Evolutionary conservation across 2,329 filamentous ascomycete genomes (phyloP).

Genomic region (Chalaropsis ovoidea): DNA sequence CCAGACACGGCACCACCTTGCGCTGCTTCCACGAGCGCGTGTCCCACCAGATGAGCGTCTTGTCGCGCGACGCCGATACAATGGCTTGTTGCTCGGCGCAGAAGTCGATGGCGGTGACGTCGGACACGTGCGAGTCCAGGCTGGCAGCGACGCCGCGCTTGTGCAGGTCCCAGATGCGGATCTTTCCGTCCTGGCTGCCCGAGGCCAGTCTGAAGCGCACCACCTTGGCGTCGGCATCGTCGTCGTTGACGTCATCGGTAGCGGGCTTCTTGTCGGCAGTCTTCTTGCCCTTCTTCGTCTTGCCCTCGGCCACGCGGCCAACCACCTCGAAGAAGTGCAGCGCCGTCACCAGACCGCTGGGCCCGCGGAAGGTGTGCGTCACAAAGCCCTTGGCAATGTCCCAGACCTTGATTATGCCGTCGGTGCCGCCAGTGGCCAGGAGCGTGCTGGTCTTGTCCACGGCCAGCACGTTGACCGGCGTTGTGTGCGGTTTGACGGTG

Average conservation of each 20-base stretch:
- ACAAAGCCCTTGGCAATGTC: constrained; percentile 82
- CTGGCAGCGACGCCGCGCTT: constrained; percentile 67
- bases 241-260: constrained; percentile 32
- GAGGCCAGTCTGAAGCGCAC: constrained; percentile 70
- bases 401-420: constrained; percentile 93
- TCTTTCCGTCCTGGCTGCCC: constrained; percentile 86
- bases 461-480: constrained; percentile 72
- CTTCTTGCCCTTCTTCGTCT: constrained; percentile 34
- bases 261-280: constrained; percentile 23
- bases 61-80: constrained; percentile 80
- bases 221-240: constrained; percentile 33
- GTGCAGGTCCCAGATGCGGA: constrained; percentile 83
- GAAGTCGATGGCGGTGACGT: constrained; percentile 81
- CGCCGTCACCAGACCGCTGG: constrained; percentile 82
- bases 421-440: constrained; percentile 83
- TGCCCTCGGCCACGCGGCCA: constrained; percentile 36
- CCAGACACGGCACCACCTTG: constrained; percentile 71
- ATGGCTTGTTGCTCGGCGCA: constrained; percentile 63
- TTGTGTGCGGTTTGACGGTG: constrained; percentile 79
- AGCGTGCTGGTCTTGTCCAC: constrained; percentile 82
- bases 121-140: constrained; percentile 86
- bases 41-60: constrained; percentile 90
- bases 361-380: constrained; percentile 90
- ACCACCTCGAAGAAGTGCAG: constrained; percentile 80
- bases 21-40: constrained; percentile 71